Evolutionary conservation across 2,329 filamentous ascomycete species (phyloP), one percentile per base, ranked within the genome.

Genomic region (Dryadomyces quercus-mongolicae): DNA sequence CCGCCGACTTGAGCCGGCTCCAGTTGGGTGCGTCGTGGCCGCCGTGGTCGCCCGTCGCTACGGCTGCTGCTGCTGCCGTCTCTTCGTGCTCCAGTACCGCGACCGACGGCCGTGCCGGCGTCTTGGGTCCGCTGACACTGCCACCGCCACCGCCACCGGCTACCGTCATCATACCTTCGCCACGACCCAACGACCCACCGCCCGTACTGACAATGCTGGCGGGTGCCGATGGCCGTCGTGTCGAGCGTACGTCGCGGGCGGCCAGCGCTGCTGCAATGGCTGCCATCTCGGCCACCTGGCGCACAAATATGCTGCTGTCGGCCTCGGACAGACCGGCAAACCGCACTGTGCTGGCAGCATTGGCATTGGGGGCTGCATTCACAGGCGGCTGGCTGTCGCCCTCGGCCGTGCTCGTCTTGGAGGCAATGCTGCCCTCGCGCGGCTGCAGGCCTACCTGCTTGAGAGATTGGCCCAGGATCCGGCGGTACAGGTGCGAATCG

Each of bases 11-110:
- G 53, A 78, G 80, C 57, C 90, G 84, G 63, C 92, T 88, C 93
- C 93, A 98, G 67, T 98, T 98, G 5, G 93, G 93, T n/a, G 93
- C 93, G 68, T 98, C 93, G 63, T 98, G 94, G 1, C 92, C 91
- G 48, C 87, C 88, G 44, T 70, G 70, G 0, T 64, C 67, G 8
- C 65, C 63, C 15, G 0, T 64, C 66, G 12, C 65, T 63, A 18
- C 12, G 21, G 16, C 20, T 38, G 78, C 75, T 43, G 81, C 80
- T 40, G 70, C 66, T 2, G 59, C 62, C 36, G 13, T 4, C 5
- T 78, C 75, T 40, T 81, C 80, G 46, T 71, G 66, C 13, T 75
- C 73, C 65, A 20, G 50, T 43, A 2, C 21, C 38, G 34, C 50
- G 25, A 8, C 25, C 8, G n/a, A 25, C 48, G 16, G 49, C 51